Evolutionary conservation across 306 rosid genomes (phyloP).

Genomic region (Erythrophleum fordii): DNA sequence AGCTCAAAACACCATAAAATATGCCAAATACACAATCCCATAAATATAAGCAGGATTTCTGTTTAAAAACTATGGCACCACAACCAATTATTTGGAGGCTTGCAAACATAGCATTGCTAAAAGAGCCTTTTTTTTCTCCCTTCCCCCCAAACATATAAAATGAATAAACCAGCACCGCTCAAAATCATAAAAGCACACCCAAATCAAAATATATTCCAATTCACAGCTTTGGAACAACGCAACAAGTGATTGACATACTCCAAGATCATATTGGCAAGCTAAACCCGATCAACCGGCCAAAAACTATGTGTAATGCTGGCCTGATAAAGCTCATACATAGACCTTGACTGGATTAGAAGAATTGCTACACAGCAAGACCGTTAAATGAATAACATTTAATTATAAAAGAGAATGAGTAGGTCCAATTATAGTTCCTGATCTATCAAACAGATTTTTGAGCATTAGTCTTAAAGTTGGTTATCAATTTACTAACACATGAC

Average conservation of each 20-base stretch:
- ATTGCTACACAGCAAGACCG: neutral
- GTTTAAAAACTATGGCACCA: neutral
- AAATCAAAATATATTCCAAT: neutral
- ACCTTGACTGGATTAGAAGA: neutral
- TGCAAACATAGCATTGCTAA: neutral
- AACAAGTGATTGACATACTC: too few species aligned
- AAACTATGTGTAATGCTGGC: too few species aligned
- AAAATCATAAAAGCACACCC: neutral
- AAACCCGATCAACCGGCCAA: too few species aligned
- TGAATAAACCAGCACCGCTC: neutral
- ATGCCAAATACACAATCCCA: neutral
- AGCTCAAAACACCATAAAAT: neutral
- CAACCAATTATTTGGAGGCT: neutral
- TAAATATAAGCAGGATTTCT: neutral
- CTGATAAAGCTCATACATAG: too few species aligned
- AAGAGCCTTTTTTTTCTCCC: neutral
- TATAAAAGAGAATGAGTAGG: conserved; percentile 2
- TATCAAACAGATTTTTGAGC: conserved; percentile 6
- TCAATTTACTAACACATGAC: neutral
- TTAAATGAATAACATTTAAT: neutral
- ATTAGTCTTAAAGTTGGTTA: neutral
- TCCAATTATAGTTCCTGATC: neutral
- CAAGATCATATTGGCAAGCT: too few species aligned
- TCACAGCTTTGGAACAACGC: neutral
- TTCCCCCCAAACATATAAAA: neutral